These are phyloP conservation scores for Mortierella sp. DNA, from an alignment of 371 early-diverging fungal genomes.

Conservation along the genomic window DNA sequence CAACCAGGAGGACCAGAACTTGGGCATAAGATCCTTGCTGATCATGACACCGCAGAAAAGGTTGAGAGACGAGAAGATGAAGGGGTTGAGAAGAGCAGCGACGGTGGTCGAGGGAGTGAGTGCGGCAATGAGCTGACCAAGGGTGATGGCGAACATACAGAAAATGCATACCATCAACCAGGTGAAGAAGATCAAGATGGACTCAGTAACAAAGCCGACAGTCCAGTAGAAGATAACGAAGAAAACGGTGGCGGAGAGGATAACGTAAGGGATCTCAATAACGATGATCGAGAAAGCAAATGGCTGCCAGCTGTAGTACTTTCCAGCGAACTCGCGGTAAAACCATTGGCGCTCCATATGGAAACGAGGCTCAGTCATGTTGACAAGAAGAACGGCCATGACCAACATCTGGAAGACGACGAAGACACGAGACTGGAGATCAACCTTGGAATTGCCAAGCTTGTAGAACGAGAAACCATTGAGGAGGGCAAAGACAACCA, in stretches of 20 bases:
- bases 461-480: slow-evolving; percentile 85
- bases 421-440: slow-evolving; percentile 80
- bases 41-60: slow-evolving; percentile 84
- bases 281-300: slow-evolving; percentile 70
- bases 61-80: slow-evolving; percentile 77
- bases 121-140: slow-evolving; percentile 82
- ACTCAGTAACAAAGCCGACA: slow-evolving; percentile 67
- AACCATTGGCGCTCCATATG: slow-evolving; percentile 79
- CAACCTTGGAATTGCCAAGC: slow-evolving; percentile 64
- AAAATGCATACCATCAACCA: slow-evolving; percentile 74
- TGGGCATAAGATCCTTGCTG: slow-evolving; percentile 73
- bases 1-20: slow-evolving; percentile 85
- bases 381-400: slow-evolving; percentile 76
- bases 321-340: slow-evolving; percentile 77
- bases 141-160: slow-evolving; percentile 75
- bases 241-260: slow-evolving; percentile 68
- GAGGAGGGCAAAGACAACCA: slow-evolving; percentile 68
- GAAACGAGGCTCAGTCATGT: slow-evolving; percentile 80
- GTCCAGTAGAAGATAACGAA: slow-evolving; percentile 81
- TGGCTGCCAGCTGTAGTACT: slow-evolving; percentile 80
- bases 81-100: slow-evolving; percentile 79
- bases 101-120: slow-evolving; percentile 70
- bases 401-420: slow-evolving; percentile 77
- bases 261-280: slow-evolving; percentile 74
- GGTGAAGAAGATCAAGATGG: slow-evolving; percentile 72